Evolutionary conservation across 1,284 basidiomycete genomes (phyloP), one percentile per base, ranked within the genome.

Genomic region (Apiotrichum gracile): DNA sequence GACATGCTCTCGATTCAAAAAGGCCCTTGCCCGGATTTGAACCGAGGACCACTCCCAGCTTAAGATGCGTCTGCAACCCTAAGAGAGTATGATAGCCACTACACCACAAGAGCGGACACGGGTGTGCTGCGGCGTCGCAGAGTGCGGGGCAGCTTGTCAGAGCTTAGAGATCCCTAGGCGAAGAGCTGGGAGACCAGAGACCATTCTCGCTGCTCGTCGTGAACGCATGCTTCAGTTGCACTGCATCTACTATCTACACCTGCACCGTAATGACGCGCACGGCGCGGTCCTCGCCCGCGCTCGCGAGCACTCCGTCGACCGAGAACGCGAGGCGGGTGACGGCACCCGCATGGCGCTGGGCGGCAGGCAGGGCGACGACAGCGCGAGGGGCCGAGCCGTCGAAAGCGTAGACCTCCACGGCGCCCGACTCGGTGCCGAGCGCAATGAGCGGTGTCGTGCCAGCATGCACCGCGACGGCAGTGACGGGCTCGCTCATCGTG

Each of bases 221-320:
- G 13, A 12, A 7, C 12, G 10, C 27, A 35, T 19, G 22, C 9
- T 25, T 33, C 14, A 4, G 17, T 27, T 3, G 37, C 25, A 17
- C n/a, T n/a, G n/a, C n/a, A n/a, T 26, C 39, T 25, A 33, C 37
- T 9, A 3, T 45, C 53, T 48, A 46, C 16, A 22, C 40, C 24
- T 34, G 35, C 14, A 70, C 22, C 10, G 62, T 59, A 21, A 64
- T 73, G 19, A 78, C 66, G 34, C 76, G 62, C 13, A 77, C 69
- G 37, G 68, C 70, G 45, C 72, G 58, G 60, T 79, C 78, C 47
- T 77, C 75, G 44, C 75, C 75, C 17, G 69, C 69, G 37, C 70
- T 76, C 0, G 77, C 77, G 38, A 79, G 61, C 19, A 67, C 19
- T 6, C 33, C 33, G 19, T 16, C 55, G 33, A 58, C 59, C 19